phyloP scores from a whole-genome alignment of 306 rosid genomes.

The Hylodesmum podocarpum region DNA sequence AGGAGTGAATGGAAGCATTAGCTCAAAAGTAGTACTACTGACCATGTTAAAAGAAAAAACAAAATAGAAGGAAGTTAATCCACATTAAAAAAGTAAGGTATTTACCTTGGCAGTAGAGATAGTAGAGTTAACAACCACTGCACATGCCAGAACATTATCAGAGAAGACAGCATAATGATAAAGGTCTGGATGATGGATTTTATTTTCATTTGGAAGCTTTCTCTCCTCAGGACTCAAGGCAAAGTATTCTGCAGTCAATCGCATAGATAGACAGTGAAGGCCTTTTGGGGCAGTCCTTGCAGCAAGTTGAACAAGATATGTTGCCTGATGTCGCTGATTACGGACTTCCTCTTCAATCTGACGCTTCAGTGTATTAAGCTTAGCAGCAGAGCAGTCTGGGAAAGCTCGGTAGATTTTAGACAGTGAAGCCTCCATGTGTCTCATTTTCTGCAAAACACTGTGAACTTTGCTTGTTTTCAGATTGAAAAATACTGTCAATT shows the following conservation, averaged over 20 bases:
- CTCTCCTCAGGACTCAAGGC: constrained; percentile 30
- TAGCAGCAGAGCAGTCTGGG: constrained; percentile 32
- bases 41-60: background rate
- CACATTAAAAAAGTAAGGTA: background rate
- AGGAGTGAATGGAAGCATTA: background rate
- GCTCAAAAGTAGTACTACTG: constrained; percentile 7
- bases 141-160: constrained; percentile 39
- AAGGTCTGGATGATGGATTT: constrained; percentile 26
- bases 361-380: constrained; percentile 28
- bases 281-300: constrained; percentile 31
- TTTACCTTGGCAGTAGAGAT: constrained; percentile 29
- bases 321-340: constrained; percentile 24
- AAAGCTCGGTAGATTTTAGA: constrained; percentile 23
- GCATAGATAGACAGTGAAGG: constrained; percentile 40
- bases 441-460: constrained; percentile 38
- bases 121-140: constrained; percentile 33
- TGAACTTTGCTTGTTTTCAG: constrained; percentile 23
- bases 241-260: constrained; percentile 34
- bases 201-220: constrained; percentile 31
- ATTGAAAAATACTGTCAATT: constrained; percentile 13
- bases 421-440: constrained; percentile 34
- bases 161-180: constrained; percentile 37
- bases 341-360: constrained; percentile 33
- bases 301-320: constrained; percentile 36
- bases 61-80: background rate